Evolutionary conservation across 768 basidiomycete genomes (phyloP).

Genomic region (Podaxis sp.): DNA sequence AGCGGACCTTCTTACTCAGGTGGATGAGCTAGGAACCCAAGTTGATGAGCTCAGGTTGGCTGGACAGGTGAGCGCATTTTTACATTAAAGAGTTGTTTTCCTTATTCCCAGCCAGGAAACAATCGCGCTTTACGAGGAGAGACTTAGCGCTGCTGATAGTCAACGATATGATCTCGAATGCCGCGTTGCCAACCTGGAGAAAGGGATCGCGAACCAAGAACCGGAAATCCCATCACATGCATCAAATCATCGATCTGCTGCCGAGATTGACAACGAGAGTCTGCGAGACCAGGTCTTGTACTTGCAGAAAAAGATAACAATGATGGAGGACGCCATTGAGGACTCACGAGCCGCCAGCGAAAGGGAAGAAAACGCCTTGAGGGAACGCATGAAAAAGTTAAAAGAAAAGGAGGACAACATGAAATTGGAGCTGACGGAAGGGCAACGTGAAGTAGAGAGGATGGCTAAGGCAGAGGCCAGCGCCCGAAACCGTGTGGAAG

Average conservation of each 20-base stretch:
- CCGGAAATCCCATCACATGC: conserved; percentile 24
- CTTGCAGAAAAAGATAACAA: conserved; percentile 70
- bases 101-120: conserved; percentile 62
- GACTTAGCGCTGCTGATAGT: conserved; percentile 65
- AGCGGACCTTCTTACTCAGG: conserved; percentile 58
- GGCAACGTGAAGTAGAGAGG: conserved; percentile 64
- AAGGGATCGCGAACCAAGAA: conserved; percentile 20
- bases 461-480: conserved; percentile 57
- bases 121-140: conserved; percentile 92
- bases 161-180: conserved; percentile 79
- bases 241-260: conserved; percentile 57
- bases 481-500: conserved; percentile 68
- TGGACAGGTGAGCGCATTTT: conserved; percentile 62
- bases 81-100: not conserved
- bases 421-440: conserved; percentile 67
- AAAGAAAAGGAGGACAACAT: conserved; percentile 73
- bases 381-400: conserved; percentile 61
- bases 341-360: conserved; percentile 71
- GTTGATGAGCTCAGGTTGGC: conserved; percentile 86
- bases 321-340: conserved; percentile 83
- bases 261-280: conserved; percentile 93
- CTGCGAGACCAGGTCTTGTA: conserved; percentile 89
- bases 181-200: conserved; percentile 58
- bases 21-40: conserved; percentile 60
- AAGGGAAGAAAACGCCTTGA: conserved; percentile 63